Evolutionary conservation across 169 alveolate species (phyloP).

Genomic region (Pseudocohnilembus persalinus): DNA sequence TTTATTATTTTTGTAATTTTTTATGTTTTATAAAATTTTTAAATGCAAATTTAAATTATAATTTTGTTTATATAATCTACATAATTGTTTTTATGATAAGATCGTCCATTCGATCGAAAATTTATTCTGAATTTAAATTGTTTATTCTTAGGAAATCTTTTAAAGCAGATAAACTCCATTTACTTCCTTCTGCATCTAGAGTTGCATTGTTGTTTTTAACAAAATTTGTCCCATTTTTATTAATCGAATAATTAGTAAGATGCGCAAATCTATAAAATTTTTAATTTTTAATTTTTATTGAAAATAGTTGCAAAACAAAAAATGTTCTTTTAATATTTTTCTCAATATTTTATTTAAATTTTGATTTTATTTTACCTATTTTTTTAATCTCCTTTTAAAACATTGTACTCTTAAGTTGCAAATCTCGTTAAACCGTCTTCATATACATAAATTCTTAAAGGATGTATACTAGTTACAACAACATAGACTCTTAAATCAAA

Average conservation of each 20-base stretch:
- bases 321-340: conserved; percentile 20
- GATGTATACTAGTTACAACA: conserved; percentile 72
- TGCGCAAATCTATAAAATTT: conserved; percentile 57
- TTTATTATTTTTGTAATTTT: no score
- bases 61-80: not conserved
- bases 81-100: conserved; percentile 70
- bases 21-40: no score
- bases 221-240: conserved; percentile 67
- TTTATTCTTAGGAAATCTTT: conserved; percentile 54
- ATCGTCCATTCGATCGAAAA: conserved; percentile 73
- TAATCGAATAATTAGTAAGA: conserved; percentile 81
- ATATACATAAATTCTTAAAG: conserved; percentile 74
- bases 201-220: conserved; percentile 60
- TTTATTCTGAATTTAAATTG: conserved; percentile 55
- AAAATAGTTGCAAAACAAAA: no score
- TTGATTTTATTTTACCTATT: conserved; percentile 4
- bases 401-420: conserved; percentile 66
- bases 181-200: conserved; percentile 65
- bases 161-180: conserved; percentile 77
- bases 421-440: conserved; percentile 84
- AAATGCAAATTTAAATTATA: not conserved
- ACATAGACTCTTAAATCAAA: conserved; percentile 84
- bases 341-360: conserved; percentile 22
- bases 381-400: not conserved
- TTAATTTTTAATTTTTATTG: not conserved